phyloP scores from a whole-genome alignment of 2,329 filamentous ascomycete genomes.

The Colletotrichum liaoningense region DNA sequence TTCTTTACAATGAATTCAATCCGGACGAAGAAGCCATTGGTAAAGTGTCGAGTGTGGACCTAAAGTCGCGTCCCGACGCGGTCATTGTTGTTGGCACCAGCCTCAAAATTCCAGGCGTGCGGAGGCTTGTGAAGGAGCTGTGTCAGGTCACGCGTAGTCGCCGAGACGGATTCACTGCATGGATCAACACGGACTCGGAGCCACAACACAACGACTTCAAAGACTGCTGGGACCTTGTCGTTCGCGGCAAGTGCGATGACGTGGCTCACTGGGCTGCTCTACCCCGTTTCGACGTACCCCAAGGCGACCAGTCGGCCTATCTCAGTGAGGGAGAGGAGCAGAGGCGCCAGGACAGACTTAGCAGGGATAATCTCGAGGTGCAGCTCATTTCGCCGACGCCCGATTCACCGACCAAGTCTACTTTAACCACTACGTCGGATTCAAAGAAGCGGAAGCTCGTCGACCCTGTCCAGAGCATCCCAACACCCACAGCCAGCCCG shows the following conservation, averaged over 20 bases:
- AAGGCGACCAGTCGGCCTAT: slow-evolving; percentile 60
- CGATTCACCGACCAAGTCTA: slow-evolving; percentile 39
- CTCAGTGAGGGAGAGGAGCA: slow-evolving; percentile 57
- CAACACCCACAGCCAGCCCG: slow-evolving; percentile 69
- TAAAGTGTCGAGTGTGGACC: slow-evolving; percentile 86
- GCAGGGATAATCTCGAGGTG: slow-evolving; percentile 53
- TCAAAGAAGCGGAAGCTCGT: slow-evolving; percentile 53
- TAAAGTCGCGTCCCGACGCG: slow-evolving; percentile 88
- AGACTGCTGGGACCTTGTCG: slow-evolving; percentile 92
- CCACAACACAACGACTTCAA: slow-evolving; percentile 87
- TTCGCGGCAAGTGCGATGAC: slow-evolving; percentile 88
- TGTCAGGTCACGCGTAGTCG: slow-evolving; percentile 87
- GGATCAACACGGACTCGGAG: slow-evolving; percentile 92
- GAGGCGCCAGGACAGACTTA: slow-evolving; percentile 48
- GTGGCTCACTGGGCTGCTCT: slow-evolving; percentile 80
- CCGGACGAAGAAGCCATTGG: slow-evolving; percentile 97
- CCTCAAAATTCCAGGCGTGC: slow-evolving; percentile 92
- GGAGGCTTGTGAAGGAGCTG: slow-evolving; percentile 89
- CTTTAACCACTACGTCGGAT: slow-evolving; percentile 46
- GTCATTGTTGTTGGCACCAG: slow-evolving; percentile 96
- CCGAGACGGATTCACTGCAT: slow-evolving; percentile 87
- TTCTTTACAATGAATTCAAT: slow-evolving; percentile 97
- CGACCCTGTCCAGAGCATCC: slow-evolving; percentile 61
- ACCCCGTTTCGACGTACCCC: slow-evolving; percentile 69
- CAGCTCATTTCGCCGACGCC: slow-evolving; percentile 45